A percentile compares a stretch with the other conserved stretches of the same genome.
Conservation (phyloP, 176 grass and related monocot species). For the Musa acuminata region DNA sequence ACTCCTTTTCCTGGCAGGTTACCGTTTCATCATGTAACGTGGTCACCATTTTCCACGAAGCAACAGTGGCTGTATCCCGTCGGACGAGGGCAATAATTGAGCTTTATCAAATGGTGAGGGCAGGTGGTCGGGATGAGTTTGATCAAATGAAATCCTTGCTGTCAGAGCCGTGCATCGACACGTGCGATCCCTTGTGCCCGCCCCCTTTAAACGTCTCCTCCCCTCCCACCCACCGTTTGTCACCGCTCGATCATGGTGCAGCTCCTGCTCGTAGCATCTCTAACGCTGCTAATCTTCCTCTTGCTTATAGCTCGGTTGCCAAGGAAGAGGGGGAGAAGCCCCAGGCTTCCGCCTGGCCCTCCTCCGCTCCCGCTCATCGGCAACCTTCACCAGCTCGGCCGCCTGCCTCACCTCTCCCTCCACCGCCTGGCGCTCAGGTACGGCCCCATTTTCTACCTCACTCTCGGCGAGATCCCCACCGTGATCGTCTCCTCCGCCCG, state of each 20-base stretch:
- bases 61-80: too few species aligned
- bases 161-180: too few species aligned
- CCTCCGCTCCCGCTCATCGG: slow-evolving; percentile 9
- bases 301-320: neutral
- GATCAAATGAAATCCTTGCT: too few species aligned
- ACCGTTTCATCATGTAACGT: too few species aligned
- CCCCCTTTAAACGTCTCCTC: too few species aligned
- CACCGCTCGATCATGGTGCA: neutral
- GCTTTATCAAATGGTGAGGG: too few species aligned
- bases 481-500: slow-evolving; percentile 4
- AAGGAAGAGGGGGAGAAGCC: neutral
- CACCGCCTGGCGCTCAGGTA: neutral
- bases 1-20: too few species aligned
- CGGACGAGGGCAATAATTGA: too few species aligned
- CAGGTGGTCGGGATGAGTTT: too few species aligned
- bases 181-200: too few species aligned
- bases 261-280: neutral
- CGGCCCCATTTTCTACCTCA: slow-evolving; percentile 5
- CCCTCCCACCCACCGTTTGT: too few species aligned
- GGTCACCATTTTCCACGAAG: too few species aligned
- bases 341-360: slow-evolving; percentile 7
- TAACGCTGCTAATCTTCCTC: neutral
- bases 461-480: slow-evolving; percentile 11
- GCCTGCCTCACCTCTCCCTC: slow-evolving; percentile 2
- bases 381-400: slow-evolving; percentile 14